phyloP scores from a whole-genome alignment of 495 filamentous ascomycete genomes.

The Immersiella caudata region DNA sequence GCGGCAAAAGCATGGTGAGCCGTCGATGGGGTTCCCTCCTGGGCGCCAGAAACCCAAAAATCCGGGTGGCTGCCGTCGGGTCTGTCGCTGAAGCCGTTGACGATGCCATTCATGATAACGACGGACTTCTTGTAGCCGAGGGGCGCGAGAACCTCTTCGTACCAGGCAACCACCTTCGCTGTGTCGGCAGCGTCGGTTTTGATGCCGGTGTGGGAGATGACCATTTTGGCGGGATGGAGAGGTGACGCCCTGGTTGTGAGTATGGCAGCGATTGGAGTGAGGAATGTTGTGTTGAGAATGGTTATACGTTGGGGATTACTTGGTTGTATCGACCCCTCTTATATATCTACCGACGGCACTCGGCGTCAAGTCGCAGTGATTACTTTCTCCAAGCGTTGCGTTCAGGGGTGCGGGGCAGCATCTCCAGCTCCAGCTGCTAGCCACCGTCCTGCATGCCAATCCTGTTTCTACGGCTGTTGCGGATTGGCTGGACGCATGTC shows the following conservation, averaged over 20 bases:
- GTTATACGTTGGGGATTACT: too few species aligned
- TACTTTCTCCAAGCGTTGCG: neutral
- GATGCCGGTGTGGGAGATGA: slow-evolving; percentile 33
- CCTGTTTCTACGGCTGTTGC: neutral
- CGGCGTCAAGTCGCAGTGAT: slow-evolving; percentile 6
- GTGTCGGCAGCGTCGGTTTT: slow-evolving; percentile 12
- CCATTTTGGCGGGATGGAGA: slow-evolving; percentile 21
- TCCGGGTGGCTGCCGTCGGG: slow-evolving; percentile 17
- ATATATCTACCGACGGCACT: neutral
- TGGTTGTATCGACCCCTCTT: too few species aligned
- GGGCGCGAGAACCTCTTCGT: slow-evolving; percentile 27
- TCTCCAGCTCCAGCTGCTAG: neutral
- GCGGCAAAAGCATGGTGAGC: slow-evolving; percentile 27
- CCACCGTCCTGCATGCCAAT: neutral
- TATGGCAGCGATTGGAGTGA: neutral
- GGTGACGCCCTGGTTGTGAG: neutral
- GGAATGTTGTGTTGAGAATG: neutral
- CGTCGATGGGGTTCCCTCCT: neutral
- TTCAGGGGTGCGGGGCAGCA: neutral
- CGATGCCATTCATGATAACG: slow-evolving; percentile 16
- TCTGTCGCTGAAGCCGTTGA: slow-evolving; percentile 27
- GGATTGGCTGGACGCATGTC: neutral
- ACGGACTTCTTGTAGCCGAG: slow-evolving; percentile 28
- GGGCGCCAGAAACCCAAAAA: slow-evolving; percentile 25
- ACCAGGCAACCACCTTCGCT: slow-evolving; percentile 23